phyloP scores from a whole-genome alignment of 2,329 filamentous ascomycete genomes.

The Penicillium nordicum region DNA sequence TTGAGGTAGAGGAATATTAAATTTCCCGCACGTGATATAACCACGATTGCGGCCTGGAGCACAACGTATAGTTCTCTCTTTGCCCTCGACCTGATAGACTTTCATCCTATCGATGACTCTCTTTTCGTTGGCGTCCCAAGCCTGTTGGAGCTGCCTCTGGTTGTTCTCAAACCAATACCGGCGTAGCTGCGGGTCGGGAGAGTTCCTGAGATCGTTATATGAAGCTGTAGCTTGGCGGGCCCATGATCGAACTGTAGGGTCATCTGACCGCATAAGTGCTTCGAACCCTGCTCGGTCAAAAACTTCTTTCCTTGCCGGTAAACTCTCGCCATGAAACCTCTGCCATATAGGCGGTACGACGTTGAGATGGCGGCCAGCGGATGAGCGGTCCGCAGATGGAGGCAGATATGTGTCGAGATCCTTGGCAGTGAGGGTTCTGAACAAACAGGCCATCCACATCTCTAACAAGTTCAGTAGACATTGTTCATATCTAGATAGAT shows the following conservation, averaged over 20 bases:
- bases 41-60: no score
- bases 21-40: no score
- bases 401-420: neutral
- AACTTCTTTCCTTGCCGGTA: neutral
- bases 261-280: neutral
- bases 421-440: no score
- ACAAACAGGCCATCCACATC: neutral
- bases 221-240: neutral
- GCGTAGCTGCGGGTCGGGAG: neutral
- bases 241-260: neutral
- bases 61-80: no score
- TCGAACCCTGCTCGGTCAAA: neutral
- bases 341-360: neutral
- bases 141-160: no score
- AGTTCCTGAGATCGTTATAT: neutral
- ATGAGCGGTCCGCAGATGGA: neutral
- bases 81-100: no score
- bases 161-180: no score
- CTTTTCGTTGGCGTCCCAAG: no score
- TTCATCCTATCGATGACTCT: no score
- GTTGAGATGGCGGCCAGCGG: neutral
- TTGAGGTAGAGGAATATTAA: no score
- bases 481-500: neutral
- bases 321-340: neutral
- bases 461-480: neutral